These are phyloP conservation scores for Onygena corvina DNA, from an alignment of 2,329 filamentous ascomycete species.

Conservation along the genomic window DNA sequence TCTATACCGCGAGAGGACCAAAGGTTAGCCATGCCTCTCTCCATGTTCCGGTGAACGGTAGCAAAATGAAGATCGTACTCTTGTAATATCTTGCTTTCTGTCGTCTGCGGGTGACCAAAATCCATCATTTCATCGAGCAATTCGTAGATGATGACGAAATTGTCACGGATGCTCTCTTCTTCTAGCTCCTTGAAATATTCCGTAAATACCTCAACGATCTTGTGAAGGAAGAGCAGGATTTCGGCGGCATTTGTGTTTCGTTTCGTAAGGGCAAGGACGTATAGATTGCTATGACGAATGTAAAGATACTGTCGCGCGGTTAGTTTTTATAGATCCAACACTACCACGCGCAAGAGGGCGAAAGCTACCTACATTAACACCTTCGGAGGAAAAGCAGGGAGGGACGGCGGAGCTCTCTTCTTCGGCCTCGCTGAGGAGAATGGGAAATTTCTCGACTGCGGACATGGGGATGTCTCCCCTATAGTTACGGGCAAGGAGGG, in stretches of 20 bases:
- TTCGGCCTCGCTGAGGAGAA: conserved; percentile 93
- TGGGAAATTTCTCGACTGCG: conserved; percentile 92
- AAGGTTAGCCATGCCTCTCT: background rate
- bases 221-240: conserved; percentile 94
- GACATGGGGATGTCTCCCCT: conserved; percentile 98
- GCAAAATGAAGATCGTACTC: conserved; percentile 43
- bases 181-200: conserved; percentile 99
- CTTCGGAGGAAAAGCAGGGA: conserved; percentile 95
- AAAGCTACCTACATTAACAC: conserved; percentile 70
- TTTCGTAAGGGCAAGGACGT: conserved; percentile 93
- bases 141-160: conserved; percentile 99
- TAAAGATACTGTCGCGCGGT: conserved; percentile 68
- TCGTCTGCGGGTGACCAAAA: conserved; percentile 97
- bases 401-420: conserved; percentile 96
- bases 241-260: conserved; percentile 98
- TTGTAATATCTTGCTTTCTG: conserved; percentile 94
- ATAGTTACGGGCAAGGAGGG: conserved; percentile 96
- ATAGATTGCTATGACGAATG: conserved; percentile 98
- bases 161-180: conserved; percentile 96
- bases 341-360: background rate
- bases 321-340: too few species aligned
- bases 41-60: background rate
- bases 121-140: conserved; percentile 99
- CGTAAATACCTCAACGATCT: conserved; percentile 96
- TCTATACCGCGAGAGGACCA: conserved; percentile 24